Base-by-base conservation (phyloP, 2,329 filamentous ascomycete species). In the Fusarium verrucosum region DNA sequence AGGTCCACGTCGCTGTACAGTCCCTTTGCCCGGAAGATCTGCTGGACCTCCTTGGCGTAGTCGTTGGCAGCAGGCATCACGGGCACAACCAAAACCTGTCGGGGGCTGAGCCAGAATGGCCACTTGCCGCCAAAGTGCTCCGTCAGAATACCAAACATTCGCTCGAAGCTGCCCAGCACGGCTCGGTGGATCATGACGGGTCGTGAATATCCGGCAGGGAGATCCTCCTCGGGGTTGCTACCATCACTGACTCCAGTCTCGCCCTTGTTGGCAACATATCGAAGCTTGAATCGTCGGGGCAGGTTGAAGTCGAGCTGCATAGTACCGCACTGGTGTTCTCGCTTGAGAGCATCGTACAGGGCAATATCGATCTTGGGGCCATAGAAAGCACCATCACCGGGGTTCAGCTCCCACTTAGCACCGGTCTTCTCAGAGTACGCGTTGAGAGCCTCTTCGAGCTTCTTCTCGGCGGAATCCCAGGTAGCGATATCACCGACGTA, bases 331-430 rank as follows among this genome's bases (percentile, higher is more conserved):
- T 79, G 77, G 63, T 76, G 74, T 51, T 78, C 92, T 75, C 94
- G 87, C 78, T 88, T 88, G 68, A 97, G 82, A 41, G 92, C 92
- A 78, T 97, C 94, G 47, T 89, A 89, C 73, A 99, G 94, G 62
- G 92, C 96, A 74, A 99, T 95, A 72, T 99, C 95, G 71, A 98
- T 97, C 86, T 99, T 99, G 47, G 95, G 95, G 3, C 95, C 95
- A 77, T 99, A 99, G 81, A 98, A 99, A 50, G 95, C 95, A 74
- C 95, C 95, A 72, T 99, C 95, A 55, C 94, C 95, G 59, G 92
- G 90, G 78, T 98, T 97, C 47, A 97, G 83, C 76, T 92, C 90
- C 95, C 95, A 99, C 65, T 88, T 82, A 30, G 88, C 84, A 59
- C 89, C 86, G 32, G 78, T 77, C 54, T 78, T 76, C 19, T 79